These are phyloP conservation scores for Chalaropsis ovoidea DNA, from an alignment of 2,329 filamentous ascomycete species.

Conservation along the genomic window DNA sequence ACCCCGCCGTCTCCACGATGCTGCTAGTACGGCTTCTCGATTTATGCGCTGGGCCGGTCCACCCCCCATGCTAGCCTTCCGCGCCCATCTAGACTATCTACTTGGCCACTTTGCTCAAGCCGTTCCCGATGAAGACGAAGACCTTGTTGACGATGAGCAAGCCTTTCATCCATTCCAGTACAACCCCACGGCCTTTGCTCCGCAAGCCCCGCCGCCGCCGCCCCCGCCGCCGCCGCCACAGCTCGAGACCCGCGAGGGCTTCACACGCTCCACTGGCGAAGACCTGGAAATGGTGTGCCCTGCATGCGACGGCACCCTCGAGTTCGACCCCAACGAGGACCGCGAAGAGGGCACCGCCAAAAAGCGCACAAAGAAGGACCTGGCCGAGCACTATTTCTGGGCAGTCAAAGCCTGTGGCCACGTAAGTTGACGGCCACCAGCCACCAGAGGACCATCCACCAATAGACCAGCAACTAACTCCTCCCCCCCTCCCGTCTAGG, in stretches of 20 bases:
- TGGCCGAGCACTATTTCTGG: constrained; percentile 78
- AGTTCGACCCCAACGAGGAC: constrained; percentile 48
- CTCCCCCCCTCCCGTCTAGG: constrained; percentile 40
- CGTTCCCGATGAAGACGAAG: background rate
- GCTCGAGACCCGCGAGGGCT: constrained; percentile 52
- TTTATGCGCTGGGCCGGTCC: background rate
- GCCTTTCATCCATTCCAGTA: constrained; percentile 27
- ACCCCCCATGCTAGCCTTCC: background rate
- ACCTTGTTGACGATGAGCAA: background rate
- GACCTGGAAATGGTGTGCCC: constrained; percentile 71
- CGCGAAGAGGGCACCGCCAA: constrained; percentile 26
- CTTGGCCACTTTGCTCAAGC: background rate
- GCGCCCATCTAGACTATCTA: background rate
- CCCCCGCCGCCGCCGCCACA: constrained; percentile 34
- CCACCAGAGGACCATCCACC: no score
- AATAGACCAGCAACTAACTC: background rate
- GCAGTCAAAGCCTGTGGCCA: constrained; percentile 84
- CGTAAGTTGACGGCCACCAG: no score
- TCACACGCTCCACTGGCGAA: constrained; percentile 62
- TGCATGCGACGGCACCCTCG: constrained; percentile 74
- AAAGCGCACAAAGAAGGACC: constrained; percentile 39
- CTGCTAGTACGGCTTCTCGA: background rate
- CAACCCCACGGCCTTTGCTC: constrained; percentile 30
- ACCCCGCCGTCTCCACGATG: background rate
- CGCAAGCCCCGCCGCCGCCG: constrained; percentile 29